Evolutionary conservation across 208 protist genomes (phyloP).

Genomic region (Tetramitus jugosus): DNA sequence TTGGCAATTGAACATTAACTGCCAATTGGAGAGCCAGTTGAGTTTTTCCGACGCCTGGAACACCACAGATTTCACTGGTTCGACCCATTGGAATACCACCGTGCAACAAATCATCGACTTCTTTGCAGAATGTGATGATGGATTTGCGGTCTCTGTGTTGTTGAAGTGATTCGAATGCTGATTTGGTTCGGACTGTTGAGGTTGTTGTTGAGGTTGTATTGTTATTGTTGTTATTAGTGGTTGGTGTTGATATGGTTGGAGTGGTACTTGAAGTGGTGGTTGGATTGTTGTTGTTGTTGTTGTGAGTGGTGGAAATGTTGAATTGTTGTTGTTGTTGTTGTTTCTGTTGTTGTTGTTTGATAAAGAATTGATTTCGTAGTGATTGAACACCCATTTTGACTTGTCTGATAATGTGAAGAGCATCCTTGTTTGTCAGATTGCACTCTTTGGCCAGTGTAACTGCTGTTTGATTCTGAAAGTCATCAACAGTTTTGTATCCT

Average conservation of each 20-base stretch:
- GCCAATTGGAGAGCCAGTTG: constrained; percentile 74
- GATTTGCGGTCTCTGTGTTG: too few relatives aligned
- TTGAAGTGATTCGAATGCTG: too few relatives aligned
- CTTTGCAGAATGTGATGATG: background rate
- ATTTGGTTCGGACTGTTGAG: too few relatives aligned
- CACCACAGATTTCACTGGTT: constrained; percentile 35
- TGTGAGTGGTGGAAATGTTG: too few relatives aligned
- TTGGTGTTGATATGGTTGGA: background rate
- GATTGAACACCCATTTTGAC: background rate
- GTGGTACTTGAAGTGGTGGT: background rate
- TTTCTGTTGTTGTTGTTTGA: background rate
- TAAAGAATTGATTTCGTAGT: background rate
- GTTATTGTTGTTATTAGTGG: too few relatives aligned
- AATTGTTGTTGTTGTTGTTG: background rate
- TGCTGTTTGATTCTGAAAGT: background rate
- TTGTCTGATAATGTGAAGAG: background rate
- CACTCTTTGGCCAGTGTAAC: background rate
- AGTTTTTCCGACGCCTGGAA: constrained; percentile 78
- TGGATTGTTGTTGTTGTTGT: too few relatives aligned
- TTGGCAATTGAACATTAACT: constrained; percentile 58
- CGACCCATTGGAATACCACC: background rate
- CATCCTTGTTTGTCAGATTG: background rate
- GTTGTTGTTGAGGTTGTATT: too few relatives aligned
- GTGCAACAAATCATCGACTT: background rate
- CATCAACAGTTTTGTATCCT: background rate